Evolutionary conservation across 352 stramenopile genomes (phyloP).

Genomic region (Globisporangium rhizosaccharum): DNA sequence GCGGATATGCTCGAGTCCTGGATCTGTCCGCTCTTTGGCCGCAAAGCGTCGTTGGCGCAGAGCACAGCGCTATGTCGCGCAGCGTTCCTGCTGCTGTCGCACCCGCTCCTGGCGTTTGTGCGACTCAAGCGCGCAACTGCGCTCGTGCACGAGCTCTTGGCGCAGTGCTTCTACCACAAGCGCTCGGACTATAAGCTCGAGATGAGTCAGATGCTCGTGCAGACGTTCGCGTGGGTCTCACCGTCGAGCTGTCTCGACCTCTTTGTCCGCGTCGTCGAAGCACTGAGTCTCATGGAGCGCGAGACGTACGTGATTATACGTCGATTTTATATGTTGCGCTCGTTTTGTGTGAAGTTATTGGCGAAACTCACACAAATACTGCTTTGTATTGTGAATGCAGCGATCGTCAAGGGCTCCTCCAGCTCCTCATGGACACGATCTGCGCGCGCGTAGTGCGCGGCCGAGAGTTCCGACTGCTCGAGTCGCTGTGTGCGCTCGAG

Average conservation of each 20-base stretch:
- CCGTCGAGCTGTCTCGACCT: constrained; percentile 35
- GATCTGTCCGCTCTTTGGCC: constrained; percentile 42
- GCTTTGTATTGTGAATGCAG: constrained; percentile 5
- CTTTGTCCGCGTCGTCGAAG: constrained; percentile 49
- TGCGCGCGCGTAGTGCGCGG: constrained; percentile 27
- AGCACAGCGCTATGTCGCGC: constrained; percentile 44
- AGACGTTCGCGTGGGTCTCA: constrained; percentile 49
- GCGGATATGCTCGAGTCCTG: constrained; percentile 46
- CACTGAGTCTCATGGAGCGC: constrained; percentile 56
- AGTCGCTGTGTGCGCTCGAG: constrained; percentile 42
- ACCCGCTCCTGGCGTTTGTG: constrained; percentile 54
- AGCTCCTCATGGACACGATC: constrained; percentile 38
- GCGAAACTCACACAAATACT: no score
- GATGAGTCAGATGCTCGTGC: constrained; percentile 53
- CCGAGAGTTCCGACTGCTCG: constrained; percentile 44
- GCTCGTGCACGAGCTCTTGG: constrained; percentile 52
- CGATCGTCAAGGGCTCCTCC: constrained; percentile 39
- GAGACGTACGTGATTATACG: constrained; percentile 30
- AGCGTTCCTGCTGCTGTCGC: constrained; percentile 59
- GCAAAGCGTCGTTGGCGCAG: constrained; percentile 47
- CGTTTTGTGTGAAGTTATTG: no score
- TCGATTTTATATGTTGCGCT: background rate
- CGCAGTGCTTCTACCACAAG: constrained; percentile 57
- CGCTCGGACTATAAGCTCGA: constrained; percentile 42
- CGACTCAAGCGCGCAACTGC: constrained; percentile 34